Conservation (phyloP, 139 green algal genomes). For the Chlorella vulgaris region DNA sequence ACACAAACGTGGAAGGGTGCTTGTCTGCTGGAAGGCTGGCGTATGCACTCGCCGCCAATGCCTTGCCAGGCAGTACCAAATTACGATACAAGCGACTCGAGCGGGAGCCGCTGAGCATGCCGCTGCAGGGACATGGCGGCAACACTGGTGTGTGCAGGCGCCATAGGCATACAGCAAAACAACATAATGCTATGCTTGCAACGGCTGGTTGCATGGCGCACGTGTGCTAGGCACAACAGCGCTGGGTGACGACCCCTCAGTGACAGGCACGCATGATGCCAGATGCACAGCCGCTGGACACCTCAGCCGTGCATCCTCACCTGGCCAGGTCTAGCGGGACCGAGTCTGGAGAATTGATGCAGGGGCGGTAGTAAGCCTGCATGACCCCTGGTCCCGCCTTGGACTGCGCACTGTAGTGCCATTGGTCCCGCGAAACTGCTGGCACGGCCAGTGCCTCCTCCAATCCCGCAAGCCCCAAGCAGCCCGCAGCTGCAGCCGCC, state of each 20-base stretch:
- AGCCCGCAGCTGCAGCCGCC: not conserved
- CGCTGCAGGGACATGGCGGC: constrained; percentile 37
- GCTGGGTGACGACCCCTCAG: no score
- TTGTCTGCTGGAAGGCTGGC: constrained; percentile 69
- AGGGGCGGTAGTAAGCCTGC: constrained; percentile 76
- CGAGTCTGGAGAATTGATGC: constrained; percentile 26
- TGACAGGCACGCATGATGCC: not conserved
- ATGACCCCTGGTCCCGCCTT: constrained; percentile 59
- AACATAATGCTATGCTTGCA: no score
- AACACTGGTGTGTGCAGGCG: not conserved
- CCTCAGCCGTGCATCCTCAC: not conserved
- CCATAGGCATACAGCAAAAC: not conserved
- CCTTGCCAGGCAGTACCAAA: constrained; percentile 57
- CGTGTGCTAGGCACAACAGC: no score
- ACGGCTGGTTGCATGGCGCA: no score
- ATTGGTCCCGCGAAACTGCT: not conserved
- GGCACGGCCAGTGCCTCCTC: constrained; percentile 20
- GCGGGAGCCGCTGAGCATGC: constrained; percentile 61
- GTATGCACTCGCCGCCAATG: constrained; percentile 50
- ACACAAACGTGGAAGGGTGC: constrained; percentile 49
- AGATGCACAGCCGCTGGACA: not conserved
- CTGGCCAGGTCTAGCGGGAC: constrained; percentile 53
- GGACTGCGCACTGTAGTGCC: not conserved
- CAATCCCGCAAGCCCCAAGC: no score
- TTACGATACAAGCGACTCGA: constrained; percentile 62